phyloP scores from a whole-genome alignment of 2,329 filamentous ascomycete genomes.

The Coniella lustricola region DNA sequence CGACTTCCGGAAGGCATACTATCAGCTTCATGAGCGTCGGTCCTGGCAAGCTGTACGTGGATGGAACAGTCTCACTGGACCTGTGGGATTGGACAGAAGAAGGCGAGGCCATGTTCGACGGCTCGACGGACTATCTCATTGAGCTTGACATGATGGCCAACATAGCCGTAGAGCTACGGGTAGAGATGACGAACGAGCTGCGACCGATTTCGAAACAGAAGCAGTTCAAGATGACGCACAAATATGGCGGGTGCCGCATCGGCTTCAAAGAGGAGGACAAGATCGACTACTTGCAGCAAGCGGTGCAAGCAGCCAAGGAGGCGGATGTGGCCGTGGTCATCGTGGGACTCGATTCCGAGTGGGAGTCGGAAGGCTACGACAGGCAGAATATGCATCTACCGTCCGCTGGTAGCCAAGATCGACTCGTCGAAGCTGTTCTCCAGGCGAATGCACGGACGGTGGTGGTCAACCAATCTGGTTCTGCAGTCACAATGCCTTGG shows the following conservation, averaged over 20 bases:
- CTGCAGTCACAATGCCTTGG: conserved; percentile 66
- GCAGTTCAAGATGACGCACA: conserved; percentile 50
- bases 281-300: conserved; percentile 55
- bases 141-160: conserved; percentile 53
- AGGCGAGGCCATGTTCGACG: conserved; percentile 65
- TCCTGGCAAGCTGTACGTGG: conserved; percentile 52
- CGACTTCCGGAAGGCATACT: conserved; percentile 53
- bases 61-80: conserved; percentile 54
- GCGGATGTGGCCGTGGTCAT: conserved; percentile 63
- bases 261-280: conserved; percentile 63
- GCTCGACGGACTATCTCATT: conserved; percentile 57
- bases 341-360: conserved; percentile 64
- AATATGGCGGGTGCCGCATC: conserved; percentile 64
- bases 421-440: conserved; percentile 55
- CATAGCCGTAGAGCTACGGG: conserved; percentile 52
- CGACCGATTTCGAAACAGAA: conserved; percentile 54
- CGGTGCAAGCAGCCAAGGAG: conserved; percentile 52
- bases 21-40: conserved; percentile 63
- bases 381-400: conserved; percentile 55
- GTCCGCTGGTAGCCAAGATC: conserved; percentile 50
- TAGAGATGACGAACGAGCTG: conserved; percentile 61
- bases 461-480: conserved; percentile 64
- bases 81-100: conserved; percentile 65
- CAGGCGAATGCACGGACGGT: conserved; percentile 58
- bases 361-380: conserved; percentile 70